Evolutionary conservation across 495 filamentous ascomycete genomes (phyloP).

Genomic region (Schizothecium vesticola): DNA sequence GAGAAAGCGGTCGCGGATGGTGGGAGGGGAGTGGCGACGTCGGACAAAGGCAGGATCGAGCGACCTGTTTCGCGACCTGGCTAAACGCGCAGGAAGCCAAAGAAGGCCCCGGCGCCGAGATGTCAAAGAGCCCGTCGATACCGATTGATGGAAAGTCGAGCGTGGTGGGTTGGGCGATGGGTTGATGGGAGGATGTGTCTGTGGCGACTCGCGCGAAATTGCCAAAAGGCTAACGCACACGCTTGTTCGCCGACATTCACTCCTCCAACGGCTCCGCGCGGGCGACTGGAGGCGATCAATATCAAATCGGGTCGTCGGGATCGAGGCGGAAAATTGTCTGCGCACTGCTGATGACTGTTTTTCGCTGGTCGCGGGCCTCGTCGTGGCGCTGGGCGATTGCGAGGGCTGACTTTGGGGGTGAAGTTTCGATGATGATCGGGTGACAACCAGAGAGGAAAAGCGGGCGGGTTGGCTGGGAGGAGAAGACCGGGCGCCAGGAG

Average conservation of each 20-base stretch:
- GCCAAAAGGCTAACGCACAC: conserved; percentile 26
- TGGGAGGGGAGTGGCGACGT: conserved; percentile 17
- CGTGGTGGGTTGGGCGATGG: conserved; percentile 11
- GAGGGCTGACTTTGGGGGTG: conserved; percentile 18
- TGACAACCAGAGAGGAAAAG: conserved; percentile 8
- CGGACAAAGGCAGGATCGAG: conserved; percentile 20
- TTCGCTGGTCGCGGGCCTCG: conserved; percentile 25
- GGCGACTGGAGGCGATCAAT: conserved; percentile 8
- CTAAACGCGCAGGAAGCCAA: neutral
- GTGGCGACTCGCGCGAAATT: conserved; percentile 39
- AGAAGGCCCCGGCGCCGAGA: neutral
- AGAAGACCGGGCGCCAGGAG: neutral
- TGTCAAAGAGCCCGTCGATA: conserved; percentile 18
- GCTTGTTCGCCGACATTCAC: conserved; percentile 23
- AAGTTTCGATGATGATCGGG: conserved; percentile 25
- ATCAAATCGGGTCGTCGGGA: neutral
- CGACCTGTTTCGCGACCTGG: neutral
- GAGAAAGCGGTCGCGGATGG: conserved; percentile 19
- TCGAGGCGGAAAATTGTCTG: neutral
- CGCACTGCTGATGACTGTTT: neutral
- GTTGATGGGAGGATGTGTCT: conserved; percentile 28
- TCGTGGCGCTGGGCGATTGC: conserved; percentile 26
- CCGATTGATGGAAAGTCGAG: conserved; percentile 21
- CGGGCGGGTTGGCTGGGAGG: conserved; percentile 11
- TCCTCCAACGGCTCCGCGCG: conserved; percentile 20